These are phyloP conservation scores for Fusarium camptoceras DNA, from an alignment of 2,329 filamentous ascomycete species.

Conservation along the genomic window DNA sequence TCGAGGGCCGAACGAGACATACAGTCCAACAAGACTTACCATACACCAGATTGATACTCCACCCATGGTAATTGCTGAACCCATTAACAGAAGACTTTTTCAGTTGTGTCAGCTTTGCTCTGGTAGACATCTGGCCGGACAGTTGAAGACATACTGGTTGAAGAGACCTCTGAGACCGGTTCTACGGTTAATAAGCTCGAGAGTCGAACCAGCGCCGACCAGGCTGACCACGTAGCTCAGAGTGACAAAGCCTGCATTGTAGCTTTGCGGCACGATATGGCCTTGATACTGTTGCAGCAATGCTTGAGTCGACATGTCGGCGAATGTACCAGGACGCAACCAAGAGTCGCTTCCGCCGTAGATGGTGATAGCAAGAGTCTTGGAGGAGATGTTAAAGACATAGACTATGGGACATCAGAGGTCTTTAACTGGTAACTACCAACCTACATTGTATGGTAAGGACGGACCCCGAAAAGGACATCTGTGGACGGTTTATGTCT, in stretches of 20 bases:
- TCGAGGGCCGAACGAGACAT: neutral
- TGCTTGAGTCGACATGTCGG: conserved; percentile 44
- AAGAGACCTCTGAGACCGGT: conserved; percentile 75
- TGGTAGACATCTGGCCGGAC: neutral
- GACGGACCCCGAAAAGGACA: neutral
- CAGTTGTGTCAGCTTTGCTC: conserved; percentile 8
- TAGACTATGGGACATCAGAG: conserved; percentile 20
- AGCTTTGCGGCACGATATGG: conserved; percentile 61
- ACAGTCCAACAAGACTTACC: conserved; percentile 52
- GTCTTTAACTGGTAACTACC: conserved; percentile 35
- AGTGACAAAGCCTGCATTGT: conserved; percentile 72
- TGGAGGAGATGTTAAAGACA: conserved; percentile 1
- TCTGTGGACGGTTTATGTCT: conserved; percentile 19
- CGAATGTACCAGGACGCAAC: conserved; percentile 22
- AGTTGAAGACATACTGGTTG: conserved; percentile 69
- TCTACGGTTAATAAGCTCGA: conserved; percentile 83
- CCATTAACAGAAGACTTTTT: conserved; percentile 69
- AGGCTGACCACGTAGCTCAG: conserved; percentile 82
- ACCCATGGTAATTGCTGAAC: conserved; percentile 77
- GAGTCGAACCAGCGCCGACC: conserved; percentile 80
- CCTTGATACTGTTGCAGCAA: conserved; percentile 58
- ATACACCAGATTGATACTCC: conserved; percentile 81
- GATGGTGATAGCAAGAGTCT: conserved; percentile 16
- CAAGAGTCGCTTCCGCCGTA: conserved; percentile 22
- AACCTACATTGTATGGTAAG: conserved; percentile 4